Percentiles rank a stretch among this genome's conserved stretches.
phyloP scores from a whole-genome alignment of 1,139 yeast genomes.

The Protomyces lactucae-debilis region DNA sequence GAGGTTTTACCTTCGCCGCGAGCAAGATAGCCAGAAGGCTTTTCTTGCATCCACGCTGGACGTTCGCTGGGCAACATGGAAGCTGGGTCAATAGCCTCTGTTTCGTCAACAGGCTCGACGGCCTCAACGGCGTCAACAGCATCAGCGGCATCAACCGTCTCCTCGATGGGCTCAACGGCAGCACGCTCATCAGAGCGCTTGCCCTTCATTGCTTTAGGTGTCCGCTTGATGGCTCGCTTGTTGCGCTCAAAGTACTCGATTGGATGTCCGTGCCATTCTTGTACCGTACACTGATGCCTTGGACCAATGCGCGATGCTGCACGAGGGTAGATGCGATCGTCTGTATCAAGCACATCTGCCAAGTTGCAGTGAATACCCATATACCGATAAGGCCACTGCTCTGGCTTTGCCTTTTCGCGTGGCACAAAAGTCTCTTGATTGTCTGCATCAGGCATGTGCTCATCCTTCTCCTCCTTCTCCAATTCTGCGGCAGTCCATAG shows the following conservation, averaged over 20 bases:
- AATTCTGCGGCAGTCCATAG: neutral
- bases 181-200: constrained; percentile 21
- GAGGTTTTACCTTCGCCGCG: constrained; percentile 76
- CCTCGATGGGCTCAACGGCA: neutral
- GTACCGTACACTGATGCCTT: constrained; percentile 65
- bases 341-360: constrained; percentile 74
- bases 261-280: constrained; percentile 63
- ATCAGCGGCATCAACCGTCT: neutral
- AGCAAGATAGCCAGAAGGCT: constrained; percentile 77
- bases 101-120: neutral
- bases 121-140: neutral
- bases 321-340: constrained; percentile 76
- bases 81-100: neutral
- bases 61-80: constrained; percentile 9
- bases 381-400: constrained; percentile 69
- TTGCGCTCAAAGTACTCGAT: constrained; percentile 50
- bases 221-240: constrained; percentile 33
- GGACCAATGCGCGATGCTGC: constrained; percentile 76
- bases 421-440: constrained; percentile 37
- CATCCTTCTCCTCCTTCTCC: neutral
- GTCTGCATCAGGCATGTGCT: neutral
- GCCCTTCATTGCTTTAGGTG: constrained; percentile 33
- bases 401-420: constrained; percentile 27
- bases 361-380: constrained; percentile 70
- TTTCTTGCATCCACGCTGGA: constrained; percentile 63